Evolutionary conservation across 139 green algal species (phyloP).

Genomic region (Helicosporidium sp.): DNA sequence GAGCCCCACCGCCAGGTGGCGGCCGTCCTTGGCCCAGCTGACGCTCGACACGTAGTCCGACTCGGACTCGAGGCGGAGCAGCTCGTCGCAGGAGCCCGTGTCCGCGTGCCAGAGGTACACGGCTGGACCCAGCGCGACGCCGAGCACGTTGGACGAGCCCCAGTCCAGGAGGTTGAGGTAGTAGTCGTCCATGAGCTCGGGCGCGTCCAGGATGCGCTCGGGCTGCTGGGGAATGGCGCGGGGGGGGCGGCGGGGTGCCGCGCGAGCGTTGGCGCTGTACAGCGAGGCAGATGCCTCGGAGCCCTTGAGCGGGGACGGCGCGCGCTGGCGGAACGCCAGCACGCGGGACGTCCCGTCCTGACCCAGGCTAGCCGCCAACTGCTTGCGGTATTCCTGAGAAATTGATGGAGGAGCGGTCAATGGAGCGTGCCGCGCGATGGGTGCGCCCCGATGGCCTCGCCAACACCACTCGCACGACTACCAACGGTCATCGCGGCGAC

Average conservation of each 20-base stretch:
- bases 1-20: slow-evolving; percentile 67
- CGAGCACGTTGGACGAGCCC: slow-evolving; percentile 58
- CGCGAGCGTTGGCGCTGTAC: slow-evolving; percentile 55
- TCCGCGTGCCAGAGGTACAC: slow-evolving; percentile 92
- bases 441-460: no score
- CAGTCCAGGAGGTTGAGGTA: slow-evolving; percentile 98
- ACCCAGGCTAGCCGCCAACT: slow-evolving; percentile 40
- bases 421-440: no score
- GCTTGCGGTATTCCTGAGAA: slow-evolving; percentile 67
- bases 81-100: slow-evolving; percentile 59
- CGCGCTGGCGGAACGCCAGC: slow-evolving; percentile 89
- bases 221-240: slow-evolving; percentile 54
- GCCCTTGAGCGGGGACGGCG: slow-evolving; percentile 51
- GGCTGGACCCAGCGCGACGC: slow-evolving; percentile 58
- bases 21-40: slow-evolving; percentile 68
- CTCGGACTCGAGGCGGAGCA: slow-evolving; percentile 46
- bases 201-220: slow-evolving; percentile 84
- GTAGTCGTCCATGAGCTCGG: slow-evolving; percentile 92
- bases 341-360: slow-evolving; percentile 37
- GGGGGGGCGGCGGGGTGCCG: slow-evolving; percentile 31
- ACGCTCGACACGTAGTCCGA: slow-evolving; percentile 76
- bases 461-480: no score
- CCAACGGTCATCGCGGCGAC: no score
- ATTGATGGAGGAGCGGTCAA: no score
- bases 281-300: slow-evolving; percentile 42